Evolutionary conservation across 495 filamentous ascomycete species (phyloP), one percentile per base, ranked within the genome.

Genomic region (Podospora conica): DNA sequence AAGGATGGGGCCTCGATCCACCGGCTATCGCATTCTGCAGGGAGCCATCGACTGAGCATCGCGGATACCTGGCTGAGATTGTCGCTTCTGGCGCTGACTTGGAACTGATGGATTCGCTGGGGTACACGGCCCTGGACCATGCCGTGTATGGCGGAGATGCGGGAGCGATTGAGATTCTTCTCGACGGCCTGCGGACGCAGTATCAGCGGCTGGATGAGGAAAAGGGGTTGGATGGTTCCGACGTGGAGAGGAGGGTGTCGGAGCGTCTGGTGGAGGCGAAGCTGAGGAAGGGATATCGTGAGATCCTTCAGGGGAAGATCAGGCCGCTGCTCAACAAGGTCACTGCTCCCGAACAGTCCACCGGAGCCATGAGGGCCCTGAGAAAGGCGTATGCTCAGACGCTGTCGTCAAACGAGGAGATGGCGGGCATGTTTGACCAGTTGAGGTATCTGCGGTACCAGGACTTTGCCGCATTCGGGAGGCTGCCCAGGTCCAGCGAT

Each of bases 91-190:
- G 75, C 3, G 75, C 67, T 5, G 72, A 76, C 58, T 15, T 76
- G 61, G 65, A 71, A 27, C 11, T 58, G 2, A 28, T 66, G 6
- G 76, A 76, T 54, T 62, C 69, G 7, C 54, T 75, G 21, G 74
- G 76, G 15, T 78, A 74, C 63, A 71, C 24, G 25, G 73, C 76
- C 1, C 63, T 78, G 3, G 76, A 78, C 31, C 73, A 74, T 58
- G 71, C 73, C 3, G 69, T 70, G 1, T 75, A 70, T 22, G 66
- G 33, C 18, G 69, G 64, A 6, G 68, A 76, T 60, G 18, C 11
- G 3, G 63, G 59, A 27, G 60, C 69, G 3, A 57, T 68, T 53
- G 58, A 53, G 1, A 58, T 77, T 5, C 55, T 77, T 0, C 28
- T 74, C n/a, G 63, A 67, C 2, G 73, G 73, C 0, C 56, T 77